These are phyloP conservation scores for Emmonsiellopsis sp. DNA, from an alignment of 2,329 filamentous ascomycete species.

Conservation along the genomic window DNA sequence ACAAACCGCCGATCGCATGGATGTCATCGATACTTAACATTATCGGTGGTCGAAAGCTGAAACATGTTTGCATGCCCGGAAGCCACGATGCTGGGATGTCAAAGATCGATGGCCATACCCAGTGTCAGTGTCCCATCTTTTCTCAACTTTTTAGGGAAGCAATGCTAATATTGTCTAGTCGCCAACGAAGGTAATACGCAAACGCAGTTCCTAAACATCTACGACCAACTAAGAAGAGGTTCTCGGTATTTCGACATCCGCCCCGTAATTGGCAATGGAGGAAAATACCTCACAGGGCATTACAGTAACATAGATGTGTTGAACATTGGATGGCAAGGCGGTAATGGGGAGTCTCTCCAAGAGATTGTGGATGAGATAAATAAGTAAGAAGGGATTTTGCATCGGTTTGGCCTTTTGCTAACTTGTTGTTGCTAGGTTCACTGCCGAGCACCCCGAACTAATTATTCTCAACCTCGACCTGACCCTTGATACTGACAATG, in stretches of 20 bases:
- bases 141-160: neutral
- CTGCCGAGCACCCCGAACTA: conserved; percentile 36
- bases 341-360: conserved; percentile 1
- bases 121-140: neutral
- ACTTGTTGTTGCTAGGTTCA: conserved; percentile 36
- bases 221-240: conserved; percentile 38
- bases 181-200: conserved; percentile 36
- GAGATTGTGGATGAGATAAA: conserved; percentile 1
- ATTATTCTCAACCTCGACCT: conserved; percentile 42
- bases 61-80: conserved; percentile 41
- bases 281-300: conserved; percentile 35
- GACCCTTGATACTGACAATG: conserved; percentile 33
- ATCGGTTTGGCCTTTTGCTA: neutral
- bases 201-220: conserved; percentile 37
- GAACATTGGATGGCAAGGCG: conserved; percentile 1
- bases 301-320: conserved; percentile 17
- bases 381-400: neutral
- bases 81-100: conserved; percentile 45
- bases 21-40: conserved; percentile 32
- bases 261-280: conserved; percentile 29
- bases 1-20: conserved; percentile 27
- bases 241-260: conserved; percentile 43
- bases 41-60: conserved; percentile 32
- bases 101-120: conserved; percentile 24
- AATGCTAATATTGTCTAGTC: conserved; percentile 10